phyloP scores from a whole-genome alignment of 2,329 filamentous ascomycete genomes.

The Fusarium verticillioides region DNA sequence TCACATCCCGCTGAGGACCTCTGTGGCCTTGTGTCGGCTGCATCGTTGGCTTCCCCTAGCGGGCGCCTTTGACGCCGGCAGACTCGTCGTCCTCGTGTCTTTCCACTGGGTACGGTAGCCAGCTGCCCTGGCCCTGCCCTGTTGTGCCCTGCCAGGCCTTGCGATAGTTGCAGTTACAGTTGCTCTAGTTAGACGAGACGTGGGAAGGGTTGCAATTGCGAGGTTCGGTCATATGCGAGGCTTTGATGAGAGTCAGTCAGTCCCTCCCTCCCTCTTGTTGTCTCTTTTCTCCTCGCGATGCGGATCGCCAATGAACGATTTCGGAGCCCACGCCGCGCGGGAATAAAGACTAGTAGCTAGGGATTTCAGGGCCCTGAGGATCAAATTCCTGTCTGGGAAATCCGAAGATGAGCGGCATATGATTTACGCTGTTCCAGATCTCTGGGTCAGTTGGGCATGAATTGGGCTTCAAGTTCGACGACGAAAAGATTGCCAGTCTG shows the following conservation, averaged over 20 bases:
- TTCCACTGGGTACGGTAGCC: not conserved
- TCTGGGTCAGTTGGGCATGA: slow-evolving; percentile 33
- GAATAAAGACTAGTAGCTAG: slow-evolving; percentile 5
- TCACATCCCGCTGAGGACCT: slow-evolving; percentile 14
- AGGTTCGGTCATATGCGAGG: slow-evolving; percentile 12
- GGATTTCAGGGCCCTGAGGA: slow-evolving; percentile 17
- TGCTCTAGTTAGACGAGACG: not conserved
- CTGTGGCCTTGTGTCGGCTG: slow-evolving; percentile 22
- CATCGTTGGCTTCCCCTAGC: slow-evolving; percentile 30
- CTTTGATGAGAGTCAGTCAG: not conserved
- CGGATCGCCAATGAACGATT: not conserved
- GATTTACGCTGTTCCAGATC: slow-evolving; percentile 27
- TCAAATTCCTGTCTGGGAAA: slow-evolving; percentile 31
- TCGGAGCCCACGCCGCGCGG: not conserved
- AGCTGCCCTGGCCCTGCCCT: not conserved
- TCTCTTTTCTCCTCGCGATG: slow-evolving; percentile 18
- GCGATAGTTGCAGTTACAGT: not conserved
- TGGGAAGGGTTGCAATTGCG: not conserved
- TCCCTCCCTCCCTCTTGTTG: slow-evolving; percentile 4
- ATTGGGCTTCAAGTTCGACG: slow-evolving; percentile 1
- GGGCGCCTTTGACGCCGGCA: slow-evolving; percentile 9
- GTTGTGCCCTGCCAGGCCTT: not conserved
- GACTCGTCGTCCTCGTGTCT: not conserved
- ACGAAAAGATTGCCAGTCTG: not conserved
- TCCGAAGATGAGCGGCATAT: slow-evolving; percentile 14